Percentiles rank a stretch among this genome's conserved stretches.
Conservation (phyloP, 1,284 basidiomycete genomes). For the Schizophyllum commune region DNA sequence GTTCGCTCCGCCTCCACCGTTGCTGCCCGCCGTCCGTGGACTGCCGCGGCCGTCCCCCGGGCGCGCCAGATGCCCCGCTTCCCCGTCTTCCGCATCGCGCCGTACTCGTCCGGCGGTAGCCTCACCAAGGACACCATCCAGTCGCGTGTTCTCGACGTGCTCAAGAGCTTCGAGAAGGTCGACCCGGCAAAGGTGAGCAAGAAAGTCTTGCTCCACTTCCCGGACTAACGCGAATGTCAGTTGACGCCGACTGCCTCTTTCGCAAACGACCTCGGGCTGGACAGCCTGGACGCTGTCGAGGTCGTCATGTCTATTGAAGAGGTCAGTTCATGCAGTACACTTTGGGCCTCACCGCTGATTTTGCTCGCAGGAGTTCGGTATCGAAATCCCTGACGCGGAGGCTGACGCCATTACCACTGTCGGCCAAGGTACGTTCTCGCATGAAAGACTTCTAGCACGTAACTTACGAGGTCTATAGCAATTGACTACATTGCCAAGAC, state of each 20-base stretch:
- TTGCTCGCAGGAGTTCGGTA: constrained; percentile 63
- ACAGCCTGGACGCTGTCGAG: constrained; percentile 97
- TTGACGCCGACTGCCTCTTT: constrained; percentile 74
- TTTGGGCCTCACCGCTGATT: constrained; percentile 1
- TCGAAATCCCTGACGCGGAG: constrained; percentile 96
- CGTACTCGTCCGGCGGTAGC: constrained; percentile 73
- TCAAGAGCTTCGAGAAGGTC: constrained; percentile 96
- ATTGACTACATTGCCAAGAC: constrained; percentile 97
- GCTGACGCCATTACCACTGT: constrained; percentile 98
- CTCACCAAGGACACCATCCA: constrained; percentile 76
- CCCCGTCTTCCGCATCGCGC: constrained; percentile 31
- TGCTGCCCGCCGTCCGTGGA: constrained; percentile 8
- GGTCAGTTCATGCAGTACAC: constrained; percentile 37
- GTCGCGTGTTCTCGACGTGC: constrained; percentile 77
- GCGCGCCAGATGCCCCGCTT: constrained; percentile 14
- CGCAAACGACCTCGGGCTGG: constrained; percentile 84
- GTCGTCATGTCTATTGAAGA: constrained; percentile 99
- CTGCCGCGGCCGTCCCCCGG: constrained; percentile 18
- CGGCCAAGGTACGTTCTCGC: constrained; percentile 65
- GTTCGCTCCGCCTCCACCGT: constrained; percentile 17
- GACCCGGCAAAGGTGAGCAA: constrained; percentile 68
- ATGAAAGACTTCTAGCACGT: constrained; percentile 6
- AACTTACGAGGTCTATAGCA: constrained; percentile 41
- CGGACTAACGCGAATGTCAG: constrained; percentile 33
- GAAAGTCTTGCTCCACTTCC: constrained; percentile 1